phyloP scores from a whole-genome alignment of 2,329 filamentous ascomycete genomes.

The Colletotrichum sp. region DNA sequence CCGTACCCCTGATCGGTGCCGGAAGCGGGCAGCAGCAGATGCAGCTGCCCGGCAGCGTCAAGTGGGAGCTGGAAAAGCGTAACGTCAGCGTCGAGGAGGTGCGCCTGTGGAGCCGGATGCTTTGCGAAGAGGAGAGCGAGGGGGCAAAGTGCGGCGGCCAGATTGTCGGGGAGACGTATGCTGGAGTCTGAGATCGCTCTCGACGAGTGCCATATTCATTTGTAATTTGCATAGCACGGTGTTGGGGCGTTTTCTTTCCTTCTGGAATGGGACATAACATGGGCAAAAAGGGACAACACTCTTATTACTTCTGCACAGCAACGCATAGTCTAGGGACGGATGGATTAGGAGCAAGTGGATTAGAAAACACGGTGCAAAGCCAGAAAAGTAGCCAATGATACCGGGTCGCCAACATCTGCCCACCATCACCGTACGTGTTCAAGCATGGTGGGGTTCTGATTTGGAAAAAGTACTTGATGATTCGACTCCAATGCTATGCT shows the following conservation, averaged over 20 bases:
- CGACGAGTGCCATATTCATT: not conserved
- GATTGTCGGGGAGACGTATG: constrained; percentile 19
- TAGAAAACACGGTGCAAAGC: not conserved
- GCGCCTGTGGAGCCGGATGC: constrained; percentile 26
- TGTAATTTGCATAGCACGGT: constrained; percentile 15
- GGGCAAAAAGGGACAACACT: not conserved
- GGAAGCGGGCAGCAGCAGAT: not conserved
- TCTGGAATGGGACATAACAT: not conserved
- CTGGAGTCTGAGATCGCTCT: not conserved
- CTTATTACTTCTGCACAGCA: not conserved
- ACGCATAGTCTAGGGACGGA: not conserved
- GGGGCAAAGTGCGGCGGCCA: constrained; percentile 19
- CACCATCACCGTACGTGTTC: not conserved
- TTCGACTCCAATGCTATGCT: constrained; percentile 5
- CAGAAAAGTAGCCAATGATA: not conserved
- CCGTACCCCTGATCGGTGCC: not conserved
- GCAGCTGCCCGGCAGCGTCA: constrained; percentile 6
- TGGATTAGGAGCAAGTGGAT: not conserved
- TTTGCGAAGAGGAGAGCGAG: constrained; percentile 22
- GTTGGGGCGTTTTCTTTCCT: not conserved
- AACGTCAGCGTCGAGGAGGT: constrained; percentile 25
- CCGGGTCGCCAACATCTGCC: not conserved
- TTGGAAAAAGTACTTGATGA: not conserved
- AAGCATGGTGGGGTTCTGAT: not conserved
- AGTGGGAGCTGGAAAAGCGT: constrained; percentile 16